These are phyloP conservation scores for Saccharomyces pastorianus DNA, from an alignment of 1,139 yeast genomes.

Conservation along the genomic window DNA sequence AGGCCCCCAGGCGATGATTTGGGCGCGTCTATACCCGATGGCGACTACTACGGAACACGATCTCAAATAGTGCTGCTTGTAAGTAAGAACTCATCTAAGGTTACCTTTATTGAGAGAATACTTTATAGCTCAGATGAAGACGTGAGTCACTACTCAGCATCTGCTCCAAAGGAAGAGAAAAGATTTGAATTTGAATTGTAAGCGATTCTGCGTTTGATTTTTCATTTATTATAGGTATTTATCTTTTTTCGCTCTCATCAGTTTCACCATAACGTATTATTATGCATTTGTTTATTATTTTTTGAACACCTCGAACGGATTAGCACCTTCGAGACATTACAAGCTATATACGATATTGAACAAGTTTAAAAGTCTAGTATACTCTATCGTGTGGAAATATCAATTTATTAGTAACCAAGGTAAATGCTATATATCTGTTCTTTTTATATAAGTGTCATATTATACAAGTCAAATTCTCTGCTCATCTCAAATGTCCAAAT, in stretches of 20 bases:
- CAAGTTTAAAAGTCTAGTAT: background rate
- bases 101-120: conserved; percentile 40
- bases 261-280: too few relatives aligned
- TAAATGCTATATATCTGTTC: background rate
- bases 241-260: too few relatives aligned
- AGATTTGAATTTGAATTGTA: conserved; percentile 15
- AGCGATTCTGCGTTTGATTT: background rate
- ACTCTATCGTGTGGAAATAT: background rate
- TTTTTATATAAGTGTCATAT: background rate
- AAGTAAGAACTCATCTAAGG: conserved; percentile 38
- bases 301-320: too few relatives aligned
- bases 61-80: conserved; percentile 76
- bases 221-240: background rate
- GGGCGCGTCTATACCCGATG: conserved; percentile 33
- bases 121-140: conserved; percentile 34
- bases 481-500: conserved; percentile 19
- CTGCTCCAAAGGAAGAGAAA: conserved; percentile 15
- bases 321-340: too few relatives aligned
- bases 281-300: too few relatives aligned
- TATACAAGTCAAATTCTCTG: background rate
- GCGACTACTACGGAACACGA: conserved; percentile 74
- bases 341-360: background rate
- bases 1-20: conserved; percentile 30
- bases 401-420: background rate
- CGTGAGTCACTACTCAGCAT: conserved; percentile 10